phyloP scores from a whole-genome alignment of 495 filamentous ascomycete genomes.

The Cercophora scortea region DNA sequence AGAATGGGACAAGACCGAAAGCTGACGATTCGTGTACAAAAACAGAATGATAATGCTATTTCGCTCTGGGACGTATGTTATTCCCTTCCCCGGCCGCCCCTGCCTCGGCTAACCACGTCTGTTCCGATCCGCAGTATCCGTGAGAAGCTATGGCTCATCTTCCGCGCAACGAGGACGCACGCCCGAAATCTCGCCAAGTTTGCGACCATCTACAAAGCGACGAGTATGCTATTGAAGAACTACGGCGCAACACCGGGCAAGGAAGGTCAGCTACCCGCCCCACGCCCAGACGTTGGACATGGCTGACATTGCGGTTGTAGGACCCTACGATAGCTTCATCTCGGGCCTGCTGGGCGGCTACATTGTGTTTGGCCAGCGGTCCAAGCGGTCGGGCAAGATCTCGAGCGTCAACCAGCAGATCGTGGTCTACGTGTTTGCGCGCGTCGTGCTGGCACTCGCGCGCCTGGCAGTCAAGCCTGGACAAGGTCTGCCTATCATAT shows the following conservation, averaged over 20 bases:
- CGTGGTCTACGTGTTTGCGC: slow-evolving; percentile 94
- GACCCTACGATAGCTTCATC: slow-evolving; percentile 75
- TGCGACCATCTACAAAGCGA: slow-evolving; percentile 78
- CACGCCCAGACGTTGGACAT: no score
- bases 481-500: slow-evolving; percentile 35
- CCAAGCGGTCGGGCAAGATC: slow-evolving; percentile 48
- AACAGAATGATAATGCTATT: slow-evolving; percentile 88
- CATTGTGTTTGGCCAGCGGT: slow-evolving; percentile 74
- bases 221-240: slow-evolving; percentile 62
- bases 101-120: not conserved
- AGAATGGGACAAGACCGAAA: slow-evolving; percentile 33
- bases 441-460: slow-evolving; percentile 75
- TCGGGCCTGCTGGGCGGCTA: slow-evolving; percentile 91
- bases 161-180: slow-evolving; percentile 82
- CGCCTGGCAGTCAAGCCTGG: slow-evolving; percentile 69
- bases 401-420: slow-evolving; percentile 93
- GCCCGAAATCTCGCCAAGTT: slow-evolving; percentile 88
- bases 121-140: slow-evolving; percentile 45
- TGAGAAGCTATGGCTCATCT: slow-evolving; percentile 68
- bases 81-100: not conserved
- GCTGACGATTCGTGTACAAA: not conserved
- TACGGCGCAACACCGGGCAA: slow-evolving; percentile 51
- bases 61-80: slow-evolving; percentile 69
- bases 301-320: slow-evolving; percentile 13
- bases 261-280: slow-evolving; percentile 36